Percentiles rank a stretch among this genome's conserved stretches.
Evolutionary conservation across 1,284 basidiomycete genomes (phyloP).

Genomic region (Cutaneotrichosporon cavernicola): DNA sequence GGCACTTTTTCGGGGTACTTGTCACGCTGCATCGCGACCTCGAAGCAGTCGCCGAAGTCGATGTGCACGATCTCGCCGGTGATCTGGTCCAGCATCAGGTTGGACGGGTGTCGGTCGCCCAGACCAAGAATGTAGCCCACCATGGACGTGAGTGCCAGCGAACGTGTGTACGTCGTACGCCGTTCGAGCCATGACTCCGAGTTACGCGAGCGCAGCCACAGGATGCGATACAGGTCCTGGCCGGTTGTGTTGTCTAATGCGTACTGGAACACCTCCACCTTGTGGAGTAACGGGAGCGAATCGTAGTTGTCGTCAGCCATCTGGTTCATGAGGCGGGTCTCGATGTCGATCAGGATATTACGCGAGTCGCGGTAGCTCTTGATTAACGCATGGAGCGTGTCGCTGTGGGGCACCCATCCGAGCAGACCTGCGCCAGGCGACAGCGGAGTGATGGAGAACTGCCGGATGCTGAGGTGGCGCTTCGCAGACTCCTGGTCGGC

Average conservation of each 20-base stretch:
- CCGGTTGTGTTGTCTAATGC: constrained; percentile 98
- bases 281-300: constrained; percentile 88
- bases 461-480: constrained; percentile 89
- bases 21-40: constrained; percentile 91
- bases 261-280: constrained; percentile 99
- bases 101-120: constrained; percentile 98
- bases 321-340: constrained; percentile 98
- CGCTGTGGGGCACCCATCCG: constrained; percentile 95
- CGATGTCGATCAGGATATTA: constrained; percentile 96
- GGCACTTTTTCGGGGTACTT: constrained; percentile 99
- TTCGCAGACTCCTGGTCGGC: constrained; percentile 95
- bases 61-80: constrained; percentile 97
- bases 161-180: constrained; percentile 93
- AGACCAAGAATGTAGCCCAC: constrained; percentile 95
- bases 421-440: constrained; percentile 94
- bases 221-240: constrained; percentile 95
- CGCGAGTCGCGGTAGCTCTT: constrained; percentile 91
- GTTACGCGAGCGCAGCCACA: constrained; percentile 93
- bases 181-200: constrained; percentile 99
- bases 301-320: constrained; percentile 98
- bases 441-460: constrained; percentile 89
- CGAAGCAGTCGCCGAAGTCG: constrained; percentile 95
- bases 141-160: constrained; percentile 93
- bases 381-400: constrained; percentile 97
- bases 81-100: constrained; percentile 85